Evolutionary conservation across 257 asterid genomes (phyloP).

Genomic region (Solanum tarijense): DNA sequence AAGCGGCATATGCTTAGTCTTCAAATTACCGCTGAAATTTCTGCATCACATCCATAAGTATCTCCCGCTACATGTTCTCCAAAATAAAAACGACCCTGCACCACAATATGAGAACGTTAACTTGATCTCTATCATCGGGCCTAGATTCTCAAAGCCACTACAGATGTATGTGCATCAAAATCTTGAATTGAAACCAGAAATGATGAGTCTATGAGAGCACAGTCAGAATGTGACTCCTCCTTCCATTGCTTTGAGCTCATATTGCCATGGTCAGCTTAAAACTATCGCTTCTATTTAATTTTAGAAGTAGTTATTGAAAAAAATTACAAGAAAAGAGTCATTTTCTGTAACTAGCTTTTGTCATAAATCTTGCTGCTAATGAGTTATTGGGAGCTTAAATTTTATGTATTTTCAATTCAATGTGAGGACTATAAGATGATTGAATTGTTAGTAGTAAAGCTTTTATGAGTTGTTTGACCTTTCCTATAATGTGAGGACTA

Average conservation of each 20-base stretch:
- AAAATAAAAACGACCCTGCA: slow-evolving; percentile 95
- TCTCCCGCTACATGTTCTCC: slow-evolving; percentile 56
- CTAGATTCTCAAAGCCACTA: not conserved
- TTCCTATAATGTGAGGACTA: not conserved
- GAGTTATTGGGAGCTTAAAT: not conserved
- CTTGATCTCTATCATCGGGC: not conserved
- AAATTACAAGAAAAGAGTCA: not conserved
- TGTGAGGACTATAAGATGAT: not conserved
- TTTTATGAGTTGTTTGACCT: not conserved
- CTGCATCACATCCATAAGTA: slow-evolving; percentile 69
- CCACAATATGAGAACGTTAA: not conserved
- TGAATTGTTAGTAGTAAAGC: not conserved
- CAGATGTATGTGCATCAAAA: not conserved
- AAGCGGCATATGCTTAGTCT: not conserved
- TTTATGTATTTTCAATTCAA: not conserved
- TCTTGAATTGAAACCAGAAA: not conserved
- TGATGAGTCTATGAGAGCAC: not conserved
- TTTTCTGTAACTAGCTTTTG: not conserved
- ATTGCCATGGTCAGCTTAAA: not conserved
- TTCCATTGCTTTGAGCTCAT: not conserved
- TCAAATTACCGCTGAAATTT: slow-evolving; percentile 62
- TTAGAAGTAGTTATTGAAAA: not conserved
- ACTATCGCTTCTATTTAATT: not conserved
- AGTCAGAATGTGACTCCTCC: not conserved
- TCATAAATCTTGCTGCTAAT: not conserved